A percentile compares a stretch with the other conserved stretches of the same genome.
Conservation (phyloP, 495 filamentous ascomycete genomes). For the Aspergillus nidulans region DNA sequence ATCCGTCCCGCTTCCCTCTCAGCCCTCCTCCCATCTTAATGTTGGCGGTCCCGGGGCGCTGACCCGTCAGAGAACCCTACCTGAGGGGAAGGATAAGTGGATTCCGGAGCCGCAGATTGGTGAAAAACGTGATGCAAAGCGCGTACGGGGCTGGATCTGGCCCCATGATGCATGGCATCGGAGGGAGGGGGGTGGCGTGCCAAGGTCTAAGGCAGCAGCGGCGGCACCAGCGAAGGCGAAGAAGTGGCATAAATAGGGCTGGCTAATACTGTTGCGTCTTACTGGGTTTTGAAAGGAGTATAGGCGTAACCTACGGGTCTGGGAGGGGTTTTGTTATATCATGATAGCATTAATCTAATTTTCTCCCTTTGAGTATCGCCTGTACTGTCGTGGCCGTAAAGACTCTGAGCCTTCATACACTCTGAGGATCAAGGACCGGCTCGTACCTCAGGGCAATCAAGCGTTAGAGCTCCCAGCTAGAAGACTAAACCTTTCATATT, state of each 20-base stretch:
- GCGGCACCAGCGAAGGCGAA: slow-evolving; percentile 22
- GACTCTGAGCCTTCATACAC: not conserved
- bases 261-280: not conserved
- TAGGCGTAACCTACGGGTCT: not conserved
- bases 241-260: slow-evolving; percentile 35
- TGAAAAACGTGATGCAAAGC: slow-evolving; percentile 80
- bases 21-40: slow-evolving; percentile 67
- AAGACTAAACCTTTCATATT: too few relatives aligned
- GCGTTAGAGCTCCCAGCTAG: too few relatives aligned
- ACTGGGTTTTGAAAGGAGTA: not conserved
- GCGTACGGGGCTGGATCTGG: slow-evolving; percentile 76
- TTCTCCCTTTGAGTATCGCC: not conserved
- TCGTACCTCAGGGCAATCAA: too few relatives aligned
- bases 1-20: slow-evolving; percentile 62
- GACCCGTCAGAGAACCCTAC: slow-evolving; percentile 64
- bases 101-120: slow-evolving; percentile 78
- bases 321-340: not conserved
- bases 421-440: too few relatives aligned
- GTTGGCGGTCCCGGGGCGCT: slow-evolving; percentile 77
- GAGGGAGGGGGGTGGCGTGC: slow-evolving; percentile 42
- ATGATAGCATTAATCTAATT: slow-evolving; percentile 6
- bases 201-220: slow-evolving; percentile 21
- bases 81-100: slow-evolving; percentile 69
- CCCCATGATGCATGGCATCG: slow-evolving; percentile 68
- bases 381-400: too few relatives aligned